Percentiles rank a stretch among this genome's conserved stretches.
Conservation (phyloP, 805 yeast species). For the Candida montana region DNA sequence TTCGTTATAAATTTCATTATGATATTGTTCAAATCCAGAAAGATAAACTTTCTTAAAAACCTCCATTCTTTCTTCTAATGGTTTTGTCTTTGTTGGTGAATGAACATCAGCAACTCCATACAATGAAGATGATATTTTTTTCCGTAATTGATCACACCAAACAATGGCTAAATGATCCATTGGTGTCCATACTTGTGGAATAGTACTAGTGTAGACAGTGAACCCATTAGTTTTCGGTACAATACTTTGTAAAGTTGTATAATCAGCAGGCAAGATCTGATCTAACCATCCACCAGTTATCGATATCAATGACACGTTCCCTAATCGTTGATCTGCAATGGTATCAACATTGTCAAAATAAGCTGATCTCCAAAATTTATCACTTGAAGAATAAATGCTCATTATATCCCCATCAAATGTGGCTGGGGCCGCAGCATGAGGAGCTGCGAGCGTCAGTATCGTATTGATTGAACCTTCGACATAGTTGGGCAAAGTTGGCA, state of each 20-base stretch:
- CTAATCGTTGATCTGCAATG: conserved; percentile 42
- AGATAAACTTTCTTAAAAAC: conserved; percentile 41
- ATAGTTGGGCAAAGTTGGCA: conserved; percentile 78
- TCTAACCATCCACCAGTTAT: conserved; percentile 87
- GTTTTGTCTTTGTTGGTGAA: conserved; percentile 43
- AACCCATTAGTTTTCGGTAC: conserved; percentile 76
- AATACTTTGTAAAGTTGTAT: conserved; percentile 66
- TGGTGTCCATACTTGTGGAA: conserved; percentile 90
- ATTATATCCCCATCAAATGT: conserved; percentile 88
- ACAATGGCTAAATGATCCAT: conserved; percentile 93
- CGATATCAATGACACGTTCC: conserved; percentile 66
- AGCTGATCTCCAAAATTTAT: conserved; percentile 69
- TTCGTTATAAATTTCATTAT: conserved; percentile 23
- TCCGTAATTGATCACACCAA: conserved; percentile 89
- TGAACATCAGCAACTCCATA: conserved; percentile 52
- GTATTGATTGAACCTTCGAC: conserved; percentile 69
- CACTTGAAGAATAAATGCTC: conserved; percentile 65
- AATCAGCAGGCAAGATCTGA: conserved; percentile 81
- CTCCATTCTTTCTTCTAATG: conserved; percentile 52
- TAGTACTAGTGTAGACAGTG: conserved; percentile 76
- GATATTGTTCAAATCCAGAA: conserved; percentile 52
- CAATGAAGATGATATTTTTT: conserved; percentile 52
- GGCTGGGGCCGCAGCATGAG: conserved; percentile 88
- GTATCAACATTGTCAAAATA: conserved; percentile 36
- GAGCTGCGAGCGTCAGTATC: conserved; percentile 80